These are phyloP conservation scores for Kuraishia hungarica DNA, from an alignment of 805 yeast genomes.

Conservation along the genomic window DNA sequence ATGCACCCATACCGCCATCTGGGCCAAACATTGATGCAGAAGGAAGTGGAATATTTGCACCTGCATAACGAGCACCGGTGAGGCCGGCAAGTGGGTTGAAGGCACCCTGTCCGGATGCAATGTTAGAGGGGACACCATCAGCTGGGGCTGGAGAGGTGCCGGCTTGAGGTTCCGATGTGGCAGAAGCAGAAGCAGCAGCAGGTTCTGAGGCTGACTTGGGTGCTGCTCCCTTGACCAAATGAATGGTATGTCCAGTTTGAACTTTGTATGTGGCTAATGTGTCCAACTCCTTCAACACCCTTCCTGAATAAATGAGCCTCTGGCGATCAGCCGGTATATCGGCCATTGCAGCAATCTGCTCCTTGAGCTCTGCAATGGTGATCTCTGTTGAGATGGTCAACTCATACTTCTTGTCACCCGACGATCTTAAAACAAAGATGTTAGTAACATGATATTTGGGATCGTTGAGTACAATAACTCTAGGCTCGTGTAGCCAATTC, in stretches of 20 bases:
- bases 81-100: constrained; percentile 87
- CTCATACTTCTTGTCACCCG: constrained; percentile 78
- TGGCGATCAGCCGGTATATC: constrained; percentile 73
- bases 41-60: constrained; percentile 76
- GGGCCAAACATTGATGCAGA: constrained; percentile 86
- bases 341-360: constrained; percentile 47
- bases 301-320: constrained; percentile 87
- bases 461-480: background rate
- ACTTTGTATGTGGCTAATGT: constrained; percentile 69
- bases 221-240: constrained; percentile 77
- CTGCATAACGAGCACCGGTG: constrained; percentile 95
- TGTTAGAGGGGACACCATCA: constrained; percentile 54
- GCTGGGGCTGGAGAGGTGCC: constrained; percentile 12
- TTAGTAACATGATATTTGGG: constrained; percentile 1
- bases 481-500: too few relatives aligned
- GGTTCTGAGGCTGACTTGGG: constrained; percentile 25
- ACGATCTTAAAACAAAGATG: constrained; percentile 15
- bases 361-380: constrained; percentile 65
- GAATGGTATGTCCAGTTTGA: constrained; percentile 81
- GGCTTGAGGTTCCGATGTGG: constrained; percentile 17
- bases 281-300: constrained; percentile 81
- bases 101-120: constrained; percentile 83
- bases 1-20: constrained; percentile 81
- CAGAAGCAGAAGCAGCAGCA: constrained; percentile 13
- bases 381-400: constrained; percentile 42